phyloP scores from a whole-genome alignment of 2,329 filamentous ascomycete genomes.

The Fonsecaea erecta region DNA sequence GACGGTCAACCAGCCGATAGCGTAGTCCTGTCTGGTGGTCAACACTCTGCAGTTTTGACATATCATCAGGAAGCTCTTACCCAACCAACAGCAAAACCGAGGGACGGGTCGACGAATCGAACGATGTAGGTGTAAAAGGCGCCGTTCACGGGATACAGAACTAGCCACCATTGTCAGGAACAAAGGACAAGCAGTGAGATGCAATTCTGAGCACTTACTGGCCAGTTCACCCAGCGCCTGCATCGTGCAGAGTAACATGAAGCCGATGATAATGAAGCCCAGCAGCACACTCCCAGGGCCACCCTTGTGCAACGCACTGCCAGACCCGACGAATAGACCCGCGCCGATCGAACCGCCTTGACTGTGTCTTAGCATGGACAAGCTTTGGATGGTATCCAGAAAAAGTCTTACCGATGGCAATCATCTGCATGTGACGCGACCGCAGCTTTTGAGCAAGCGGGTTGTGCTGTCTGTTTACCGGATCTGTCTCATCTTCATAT shows the following conservation, averaged over 20 bases:
- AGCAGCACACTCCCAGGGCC: constrained; percentile 47
- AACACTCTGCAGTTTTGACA: not conserved
- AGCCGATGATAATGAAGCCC: constrained; percentile 60
- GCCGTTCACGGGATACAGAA: constrained; percentile 75
- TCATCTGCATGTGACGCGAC: constrained; percentile 39
- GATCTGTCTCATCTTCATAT: constrained; percentile 29
- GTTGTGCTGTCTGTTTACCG: constrained; percentile 28
- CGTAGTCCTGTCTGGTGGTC: not conserved
- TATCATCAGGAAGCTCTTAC: constrained; percentile 38
- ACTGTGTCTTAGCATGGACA: not conserved
- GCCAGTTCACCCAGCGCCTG: constrained; percentile 76
- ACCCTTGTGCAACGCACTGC: constrained; percentile 43
- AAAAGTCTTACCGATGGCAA: constrained; percentile 36
- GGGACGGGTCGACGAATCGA: constrained; percentile 57
- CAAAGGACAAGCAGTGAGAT: not conserved
- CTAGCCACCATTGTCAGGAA: constrained; percentile 39
- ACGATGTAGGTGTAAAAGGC: constrained; percentile 72
- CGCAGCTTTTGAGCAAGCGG: constrained; percentile 34
- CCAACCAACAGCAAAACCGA: constrained; percentile 53
- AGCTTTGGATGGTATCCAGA: not conserved
- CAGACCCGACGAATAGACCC: constrained; percentile 47
- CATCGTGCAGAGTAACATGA: constrained; percentile 58
- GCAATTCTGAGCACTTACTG: not conserved
- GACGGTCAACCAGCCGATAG: constrained; percentile 27
- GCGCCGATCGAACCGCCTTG: constrained; percentile 43